Conservation (phyloP, 164 flowering plant species). For the Protea cynaroides region DNA sequence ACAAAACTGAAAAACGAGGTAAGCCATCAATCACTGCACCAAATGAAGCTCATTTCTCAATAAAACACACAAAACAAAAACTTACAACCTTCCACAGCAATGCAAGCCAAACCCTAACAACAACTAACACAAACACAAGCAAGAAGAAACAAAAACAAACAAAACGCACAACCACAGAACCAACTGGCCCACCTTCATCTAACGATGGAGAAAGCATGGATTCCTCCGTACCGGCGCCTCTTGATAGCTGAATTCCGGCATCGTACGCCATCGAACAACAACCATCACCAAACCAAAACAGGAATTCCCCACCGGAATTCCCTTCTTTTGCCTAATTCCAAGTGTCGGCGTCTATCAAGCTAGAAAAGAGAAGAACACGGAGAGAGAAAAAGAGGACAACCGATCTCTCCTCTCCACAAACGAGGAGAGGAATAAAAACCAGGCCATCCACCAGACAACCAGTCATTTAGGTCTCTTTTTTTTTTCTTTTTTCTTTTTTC, state of each 20-base stretch:
- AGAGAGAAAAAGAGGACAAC: conserved; percentile 1
- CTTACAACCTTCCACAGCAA: background rate
- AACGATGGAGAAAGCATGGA: conserved; percentile 40
- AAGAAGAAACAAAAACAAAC: background rate
- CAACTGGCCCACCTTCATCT: conserved; percentile 34
- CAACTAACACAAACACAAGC: background rate
- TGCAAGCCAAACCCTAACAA: conserved; percentile 5
- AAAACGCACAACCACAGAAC: background rate
- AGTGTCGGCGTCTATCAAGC: conserved; percentile 6
- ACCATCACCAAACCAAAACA: conserved; percentile 21
- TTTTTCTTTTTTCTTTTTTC: too few species aligned
- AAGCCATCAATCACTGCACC: background rate
- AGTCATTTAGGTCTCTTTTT: conserved; percentile 12
- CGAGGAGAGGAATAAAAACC: conserved; percentile 5
- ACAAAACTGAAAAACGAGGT: background rate
- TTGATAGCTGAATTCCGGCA: conserved; percentile 46
- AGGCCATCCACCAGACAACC: conserved; percentile 21
- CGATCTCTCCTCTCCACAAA: conserved; percentile 23
- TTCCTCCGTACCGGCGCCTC: conserved; percentile 35
- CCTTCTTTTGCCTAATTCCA: conserved; percentile 2
- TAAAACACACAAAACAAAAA: too few species aligned
- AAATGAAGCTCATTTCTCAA: background rate
- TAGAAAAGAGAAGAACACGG: too few species aligned
- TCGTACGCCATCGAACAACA: conserved; percentile 39
- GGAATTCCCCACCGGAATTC: conserved; percentile 15